phyloP scores from a whole-genome alignment of 164 flowering plant genomes.

The Protea cynaroides region DNA sequence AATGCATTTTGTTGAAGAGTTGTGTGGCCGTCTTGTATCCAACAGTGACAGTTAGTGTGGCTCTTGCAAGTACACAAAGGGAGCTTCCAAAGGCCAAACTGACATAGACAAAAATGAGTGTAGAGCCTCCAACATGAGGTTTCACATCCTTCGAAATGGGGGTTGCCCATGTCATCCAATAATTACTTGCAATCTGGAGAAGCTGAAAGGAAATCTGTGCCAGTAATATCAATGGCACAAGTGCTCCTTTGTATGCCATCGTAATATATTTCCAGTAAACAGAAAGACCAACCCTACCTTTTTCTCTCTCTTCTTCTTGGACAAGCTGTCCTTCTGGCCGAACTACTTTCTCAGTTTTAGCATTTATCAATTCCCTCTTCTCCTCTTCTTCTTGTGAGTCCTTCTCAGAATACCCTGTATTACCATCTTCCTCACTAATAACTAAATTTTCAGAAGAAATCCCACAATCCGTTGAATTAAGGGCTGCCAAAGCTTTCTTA shows the following conservation, averaged over 20 bases:
- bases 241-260: conserved; percentile 65
- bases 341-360: conserved; percentile 31
- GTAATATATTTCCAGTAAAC: conserved; percentile 84
- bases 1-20: conserved; percentile 82
- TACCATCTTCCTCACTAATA: conserved; percentile 12
- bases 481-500: conserved; percentile 51
- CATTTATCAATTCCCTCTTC: conserved; percentile 14
- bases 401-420: not conserved
- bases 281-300: conserved; percentile 65
- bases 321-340: conserved; percentile 62
- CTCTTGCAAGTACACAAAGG: conserved; percentile 51
- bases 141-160: conserved; percentile 49
- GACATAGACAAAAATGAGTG: conserved; percentile 56
- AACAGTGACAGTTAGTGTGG: conserved; percentile 46
- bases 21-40: conserved; percentile 65
- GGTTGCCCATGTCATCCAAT: conserved; percentile 96
- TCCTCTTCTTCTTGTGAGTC: conserved; percentile 11
- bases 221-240: conserved; percentile 64
- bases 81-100: conserved; percentile 64
- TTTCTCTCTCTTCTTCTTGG: conserved; percentile 95
- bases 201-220: conserved; percentile 51
- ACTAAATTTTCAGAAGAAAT: conserved; percentile 7
- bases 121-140: conserved; percentile 36
- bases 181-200: conserved; percentile 87
- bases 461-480: conserved; percentile 31